Evolutionary conservation across 2,329 filamentous ascomycete species (phyloP).

Genomic region (Didymella arachidicola): DNA sequence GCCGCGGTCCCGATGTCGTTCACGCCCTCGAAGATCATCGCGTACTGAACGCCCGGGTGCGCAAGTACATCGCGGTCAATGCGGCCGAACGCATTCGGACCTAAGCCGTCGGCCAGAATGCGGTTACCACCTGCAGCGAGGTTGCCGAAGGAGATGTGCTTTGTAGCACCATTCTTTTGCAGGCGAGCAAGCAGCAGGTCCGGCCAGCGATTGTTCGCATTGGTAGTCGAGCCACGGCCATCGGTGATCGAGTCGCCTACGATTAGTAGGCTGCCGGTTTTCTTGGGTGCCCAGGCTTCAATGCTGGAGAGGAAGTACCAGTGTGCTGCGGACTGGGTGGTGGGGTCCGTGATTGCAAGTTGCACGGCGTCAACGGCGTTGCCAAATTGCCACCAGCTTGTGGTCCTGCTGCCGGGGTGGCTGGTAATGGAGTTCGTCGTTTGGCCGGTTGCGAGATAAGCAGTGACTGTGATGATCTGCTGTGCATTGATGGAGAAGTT

Average conservation of each 20-base stretch:
- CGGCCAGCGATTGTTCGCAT: slow-evolving; percentile 63
- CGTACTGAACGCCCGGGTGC: slow-evolving; percentile 65
- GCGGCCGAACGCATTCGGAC: slow-evolving; percentile 67
- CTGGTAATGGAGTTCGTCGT: slow-evolving; percentile 65
- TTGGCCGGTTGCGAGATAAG: slow-evolving; percentile 67
- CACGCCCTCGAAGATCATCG: slow-evolving; percentile 72
- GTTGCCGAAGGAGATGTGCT: slow-evolving; percentile 66
- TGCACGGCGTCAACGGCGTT: slow-evolving; percentile 62
- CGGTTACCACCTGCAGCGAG: slow-evolving; percentile 75
- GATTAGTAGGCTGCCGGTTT: slow-evolving; percentile 59
- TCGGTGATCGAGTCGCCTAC: slow-evolving; percentile 73
- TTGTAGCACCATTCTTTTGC: slow-evolving; percentile 51
- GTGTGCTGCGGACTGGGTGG: slow-evolving; percentile 52
- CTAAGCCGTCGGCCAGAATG: slow-evolving; percentile 67
- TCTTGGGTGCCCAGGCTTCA: slow-evolving; percentile 61
- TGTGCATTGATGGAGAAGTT: slow-evolving; percentile 61
- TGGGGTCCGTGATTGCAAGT: slow-evolving; percentile 54
- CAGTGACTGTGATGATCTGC: slow-evolving; percentile 63
- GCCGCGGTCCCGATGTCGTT: slow-evolving; percentile 66
- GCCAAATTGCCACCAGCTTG: slow-evolving; percentile 66
- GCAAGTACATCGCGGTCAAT: slow-evolving; percentile 70
- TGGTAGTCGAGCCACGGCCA: slow-evolving; percentile 66
- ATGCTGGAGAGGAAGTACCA: slow-evolving; percentile 67
- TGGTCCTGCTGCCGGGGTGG: slow-evolving; percentile 71
- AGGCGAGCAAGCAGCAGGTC: slow-evolving; percentile 56